Evolutionary conservation across 208 protist genomes (phyloP).

Genomic region (Trichomonas gallinae): DNA sequence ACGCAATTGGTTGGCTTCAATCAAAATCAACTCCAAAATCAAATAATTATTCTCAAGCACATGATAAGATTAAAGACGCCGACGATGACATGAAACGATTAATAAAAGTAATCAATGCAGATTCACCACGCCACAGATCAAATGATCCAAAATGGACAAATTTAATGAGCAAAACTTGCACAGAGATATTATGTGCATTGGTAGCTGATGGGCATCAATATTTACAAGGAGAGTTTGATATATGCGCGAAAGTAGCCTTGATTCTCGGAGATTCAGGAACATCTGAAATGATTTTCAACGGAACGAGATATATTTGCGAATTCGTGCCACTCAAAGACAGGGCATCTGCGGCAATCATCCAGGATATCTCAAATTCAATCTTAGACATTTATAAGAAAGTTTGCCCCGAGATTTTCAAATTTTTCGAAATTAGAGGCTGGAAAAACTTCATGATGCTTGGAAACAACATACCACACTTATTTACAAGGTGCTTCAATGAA

Average conservation of each 20-base stretch:
- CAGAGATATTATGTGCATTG: not conserved
- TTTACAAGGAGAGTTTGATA: not conserved
- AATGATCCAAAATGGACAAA: not conserved
- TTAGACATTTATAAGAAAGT: not conserved
- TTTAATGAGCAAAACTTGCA: not conserved
- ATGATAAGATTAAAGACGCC: not conserved
- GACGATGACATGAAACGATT: not conserved
- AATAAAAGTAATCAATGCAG: not conserved
- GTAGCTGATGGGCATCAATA: not conserved
- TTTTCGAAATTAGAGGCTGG: not conserved
- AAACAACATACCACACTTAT: not conserved
- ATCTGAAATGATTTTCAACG: not conserved
- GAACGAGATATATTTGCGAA: not conserved
- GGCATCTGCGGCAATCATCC: not conserved
- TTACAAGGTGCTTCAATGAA: not conserved
- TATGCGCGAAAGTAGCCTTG: not conserved
- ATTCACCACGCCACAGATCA: not conserved
- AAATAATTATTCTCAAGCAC: not conserved
- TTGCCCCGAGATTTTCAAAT: not conserved
- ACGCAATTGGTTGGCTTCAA: not conserved
- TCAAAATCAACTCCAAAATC: not conserved
- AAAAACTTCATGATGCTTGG: not conserved
- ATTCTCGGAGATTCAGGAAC: not conserved
- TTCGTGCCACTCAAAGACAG: not conserved
- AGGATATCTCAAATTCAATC: not conserved